Evolutionary conservation across 768 basidiomycete genomes (phyloP), one percentile per base, ranked within the genome.

Genomic region (Saitozyma sp.): DNA sequence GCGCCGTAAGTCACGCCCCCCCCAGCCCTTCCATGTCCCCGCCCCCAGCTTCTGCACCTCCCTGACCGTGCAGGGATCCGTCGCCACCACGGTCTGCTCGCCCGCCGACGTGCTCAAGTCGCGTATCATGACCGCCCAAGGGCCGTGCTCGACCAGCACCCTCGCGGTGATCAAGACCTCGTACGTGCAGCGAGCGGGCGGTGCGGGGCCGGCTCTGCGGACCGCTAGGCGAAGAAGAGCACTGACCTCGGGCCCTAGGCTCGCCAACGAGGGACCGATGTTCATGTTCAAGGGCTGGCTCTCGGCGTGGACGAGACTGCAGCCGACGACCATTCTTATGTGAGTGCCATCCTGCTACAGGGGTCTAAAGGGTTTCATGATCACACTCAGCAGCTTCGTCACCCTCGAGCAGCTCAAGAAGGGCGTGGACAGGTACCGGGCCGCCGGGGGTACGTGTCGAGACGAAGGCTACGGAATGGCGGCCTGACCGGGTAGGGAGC

Each of bases 1-100:
- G 88, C 42, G 91, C 92, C 51, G 90, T 90, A 48, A 59, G 51
- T 38, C 50, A 29, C 59, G 42, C n/a, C n/a, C n/a, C n/a, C n/a
- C n/a, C n/a, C n/a, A n/a, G n/a, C n/a, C n/a, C n/a, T n/a, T n/a
- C n/a, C n/a, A n/a, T n/a, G n/a, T n/a, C n/a, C n/a, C n/a, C n/a
- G n/a, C n/a, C n/a, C n/a, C n/a, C n/a, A n/a, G n/a, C n/a, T n/a
- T n/a, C n/a, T n/a, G n/a, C n/a, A n/a, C n/a, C n/a, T n/a, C n/a
- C n/a, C n/a, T n/a, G n/a, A n/a, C n/a, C n/a, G n/a, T n/a, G 16
- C 9, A 45, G 43, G 43, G 43, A 45, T 9, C 43, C 9, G 43
- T 45, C 43, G 40, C 20, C 48, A 48, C 48, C 59, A 67, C 73
- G 16, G 75, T 73, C 46, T 77, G 75, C 53, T 74, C 75, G 29